Evolutionary conservation across 495 filamentous ascomycete species (phyloP).

Genomic region (Neurospora sublineolata): DNA sequence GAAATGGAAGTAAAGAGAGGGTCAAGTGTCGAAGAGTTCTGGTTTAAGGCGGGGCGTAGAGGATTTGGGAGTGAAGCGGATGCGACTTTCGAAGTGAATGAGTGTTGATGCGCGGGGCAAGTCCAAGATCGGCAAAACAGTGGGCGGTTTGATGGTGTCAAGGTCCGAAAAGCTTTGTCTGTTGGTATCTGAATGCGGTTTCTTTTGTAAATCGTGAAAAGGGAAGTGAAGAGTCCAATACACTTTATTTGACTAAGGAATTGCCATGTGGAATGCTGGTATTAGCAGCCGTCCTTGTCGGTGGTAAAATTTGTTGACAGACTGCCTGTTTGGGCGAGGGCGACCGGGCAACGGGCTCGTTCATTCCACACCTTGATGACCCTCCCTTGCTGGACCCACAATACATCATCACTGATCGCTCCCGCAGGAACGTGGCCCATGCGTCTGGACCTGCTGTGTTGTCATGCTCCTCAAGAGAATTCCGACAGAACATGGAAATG

Average conservation of each 20-base stretch:
- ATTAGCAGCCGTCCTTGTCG: neutral
- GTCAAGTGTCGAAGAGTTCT: neutral
- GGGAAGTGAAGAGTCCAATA: neutral
- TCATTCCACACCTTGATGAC: neutral
- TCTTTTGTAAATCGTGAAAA: no score
- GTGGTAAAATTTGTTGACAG: conserved; percentile 17
- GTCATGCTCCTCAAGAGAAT: neutral
- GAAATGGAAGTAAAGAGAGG: neutral
- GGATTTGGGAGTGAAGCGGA: neutral
- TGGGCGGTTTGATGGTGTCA: neutral
- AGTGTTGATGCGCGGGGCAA: neutral
- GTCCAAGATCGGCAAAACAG: neutral
- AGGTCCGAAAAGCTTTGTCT: neutral
- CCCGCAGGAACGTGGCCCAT: neutral
- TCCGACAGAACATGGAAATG: neutral
- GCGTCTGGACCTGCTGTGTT: neutral
- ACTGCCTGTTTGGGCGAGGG: conserved; percentile 15
- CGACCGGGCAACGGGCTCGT: conserved; percentile 17
- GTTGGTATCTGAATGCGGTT: neutral
- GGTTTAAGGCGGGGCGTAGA: neutral
- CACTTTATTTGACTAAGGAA: neutral
- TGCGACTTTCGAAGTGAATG: neutral
- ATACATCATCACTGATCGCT: neutral
- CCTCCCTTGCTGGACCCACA: conserved; percentile 4
- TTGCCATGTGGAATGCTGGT: neutral